Percentiles rank a stretch among this genome's conserved stretches.
phyloP scores from a whole-genome alignment of 371 early-diverging fungal species.

The Mucor piriformis region DNA sequence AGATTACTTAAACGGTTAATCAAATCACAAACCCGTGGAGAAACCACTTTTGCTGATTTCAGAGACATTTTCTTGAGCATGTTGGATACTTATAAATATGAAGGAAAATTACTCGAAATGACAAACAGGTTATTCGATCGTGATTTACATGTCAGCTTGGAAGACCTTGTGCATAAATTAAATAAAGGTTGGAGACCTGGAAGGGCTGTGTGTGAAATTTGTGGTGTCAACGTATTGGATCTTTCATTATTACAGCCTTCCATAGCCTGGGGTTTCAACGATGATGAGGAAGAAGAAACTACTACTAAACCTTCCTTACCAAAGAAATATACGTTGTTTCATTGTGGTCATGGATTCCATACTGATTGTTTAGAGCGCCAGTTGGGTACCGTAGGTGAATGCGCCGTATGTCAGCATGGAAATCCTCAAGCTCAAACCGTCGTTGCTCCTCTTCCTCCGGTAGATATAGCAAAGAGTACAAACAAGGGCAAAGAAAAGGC shows the following conservation, averaged over 20 bases:
- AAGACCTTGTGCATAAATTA: slow-evolving; percentile 58
- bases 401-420: slow-evolving; percentile 33
- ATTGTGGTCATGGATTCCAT: slow-evolving; percentile 67
- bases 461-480: background rate
- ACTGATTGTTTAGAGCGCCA: slow-evolving; percentile 55
- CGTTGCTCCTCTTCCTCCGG: slow-evolving; percentile 1
- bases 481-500: slow-evolving; percentile 20
- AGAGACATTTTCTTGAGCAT: slow-evolving; percentile 74
- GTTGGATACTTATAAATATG: slow-evolving; percentile 78
- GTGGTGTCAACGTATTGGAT: slow-evolving; percentile 58
- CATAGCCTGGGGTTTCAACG: slow-evolving; percentile 34
- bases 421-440: slow-evolving; percentile 16
- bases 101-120: slow-evolving; percentile 72
- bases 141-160: slow-evolving; percentile 62
- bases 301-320: background rate
- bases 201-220: slow-evolving; percentile 61
- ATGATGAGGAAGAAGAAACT: slow-evolving; percentile 4
- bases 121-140: slow-evolving; percentile 74
- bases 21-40: slow-evolving; percentile 57
- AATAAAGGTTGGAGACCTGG: slow-evolving; percentile 68
- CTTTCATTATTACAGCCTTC: slow-evolving; percentile 38
- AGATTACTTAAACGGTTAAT: slow-evolving; percentile 67
- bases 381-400: slow-evolving; percentile 23
- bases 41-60: slow-evolving; percentile 74
- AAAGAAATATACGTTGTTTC: slow-evolving; percentile 53